Evolutionary conservation across 352 stramenopile species (phyloP), one percentile per base, ranked within the genome.

Genomic region (Blastocystis hominis): DNA sequence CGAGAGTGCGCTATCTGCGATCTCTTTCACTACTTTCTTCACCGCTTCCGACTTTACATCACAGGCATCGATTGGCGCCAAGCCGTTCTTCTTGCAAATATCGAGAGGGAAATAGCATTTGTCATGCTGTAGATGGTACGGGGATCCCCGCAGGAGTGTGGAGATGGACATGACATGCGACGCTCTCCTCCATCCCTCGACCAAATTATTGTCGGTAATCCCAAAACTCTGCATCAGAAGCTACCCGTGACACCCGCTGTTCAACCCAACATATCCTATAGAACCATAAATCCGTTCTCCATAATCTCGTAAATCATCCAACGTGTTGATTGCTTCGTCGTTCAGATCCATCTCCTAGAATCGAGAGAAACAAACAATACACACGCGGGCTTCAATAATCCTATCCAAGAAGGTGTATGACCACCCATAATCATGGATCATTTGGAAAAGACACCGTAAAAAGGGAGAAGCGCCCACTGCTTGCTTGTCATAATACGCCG

Each of bases 161-260:
- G 40, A 56, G 36, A 62, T 62, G 30, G 68, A 34, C 68, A 78
- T 78, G 5, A 42, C 24, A 38, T 78, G 68, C 6, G 68, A 55
- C 5, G 47, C 13, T 17, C 68, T 15, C 36, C 44, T 56, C 68
- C 68, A 78, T 17, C 36, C 68, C 38, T 78, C 68, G 17, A 78
- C 68, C 68, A 78, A 61, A 7, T 44, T 34, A 40, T 78, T 42
- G 10, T 78, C 68, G 13, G 24, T 44, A 30, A 78, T 78, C 9
- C 38, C 30, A 15, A 78, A 78, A 24, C 68, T 78, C 68, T 78
- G 68, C 68, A 78, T 78, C n/a, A 78, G 24, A 34, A 78, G 38
- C 68, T 78, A 78, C 13, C 15, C 20, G 42, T 42, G 20, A 78
- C 17, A 42, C 9, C 7, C 3, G 24, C n/a, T 42, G n/a, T 13